Conservation (phyloP, 192 early-diverging fungal genomes). For the Gamsiella multidivaricata region DNA sequence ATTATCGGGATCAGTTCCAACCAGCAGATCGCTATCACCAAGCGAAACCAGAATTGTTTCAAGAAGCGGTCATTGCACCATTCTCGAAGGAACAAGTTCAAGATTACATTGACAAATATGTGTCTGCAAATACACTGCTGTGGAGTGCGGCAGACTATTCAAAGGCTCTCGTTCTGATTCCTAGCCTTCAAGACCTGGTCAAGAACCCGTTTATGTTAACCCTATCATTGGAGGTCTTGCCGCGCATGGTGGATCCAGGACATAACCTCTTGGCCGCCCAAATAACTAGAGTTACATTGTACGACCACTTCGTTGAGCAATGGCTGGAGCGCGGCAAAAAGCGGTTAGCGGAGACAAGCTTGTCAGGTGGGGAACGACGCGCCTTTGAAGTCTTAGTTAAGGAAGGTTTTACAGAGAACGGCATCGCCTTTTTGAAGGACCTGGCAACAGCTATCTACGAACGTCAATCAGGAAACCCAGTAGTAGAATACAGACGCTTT, state of each 20-base stretch:
- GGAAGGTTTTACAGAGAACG: constrained; percentile 18
- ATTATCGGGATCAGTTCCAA: neutral
- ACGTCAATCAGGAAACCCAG: constrained; percentile 18
- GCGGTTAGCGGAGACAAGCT: neutral
- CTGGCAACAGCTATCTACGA: constrained; percentile 23
- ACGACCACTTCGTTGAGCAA: constrained; percentile 7
- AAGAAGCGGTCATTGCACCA: constrained; percentile 10
- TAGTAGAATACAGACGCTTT: neutral
- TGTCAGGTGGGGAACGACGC: neutral
- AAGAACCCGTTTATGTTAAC: constrained; percentile 15
- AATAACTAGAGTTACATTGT: neutral
- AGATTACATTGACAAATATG: constrained; percentile 15
- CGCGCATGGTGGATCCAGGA: neutral
- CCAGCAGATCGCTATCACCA: neutral
- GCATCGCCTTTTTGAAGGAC: constrained; percentile 19
- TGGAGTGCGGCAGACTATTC: neutral
- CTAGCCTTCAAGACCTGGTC: constrained; percentile 5
- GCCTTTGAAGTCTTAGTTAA: neutral
- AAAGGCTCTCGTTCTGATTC: neutral
- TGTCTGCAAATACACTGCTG: neutral
- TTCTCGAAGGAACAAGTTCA: constrained; percentile 12
- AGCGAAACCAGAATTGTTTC: neutral
- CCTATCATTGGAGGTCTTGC: constrained; percentile 14
- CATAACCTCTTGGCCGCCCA: neutral
- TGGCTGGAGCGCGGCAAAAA: neutral